Evolutionary conservation across 495 filamentous ascomycete genomes (phyloP), one percentile per base, ranked within the genome.

Genomic region (Chaetomidium leptoderma): DNA sequence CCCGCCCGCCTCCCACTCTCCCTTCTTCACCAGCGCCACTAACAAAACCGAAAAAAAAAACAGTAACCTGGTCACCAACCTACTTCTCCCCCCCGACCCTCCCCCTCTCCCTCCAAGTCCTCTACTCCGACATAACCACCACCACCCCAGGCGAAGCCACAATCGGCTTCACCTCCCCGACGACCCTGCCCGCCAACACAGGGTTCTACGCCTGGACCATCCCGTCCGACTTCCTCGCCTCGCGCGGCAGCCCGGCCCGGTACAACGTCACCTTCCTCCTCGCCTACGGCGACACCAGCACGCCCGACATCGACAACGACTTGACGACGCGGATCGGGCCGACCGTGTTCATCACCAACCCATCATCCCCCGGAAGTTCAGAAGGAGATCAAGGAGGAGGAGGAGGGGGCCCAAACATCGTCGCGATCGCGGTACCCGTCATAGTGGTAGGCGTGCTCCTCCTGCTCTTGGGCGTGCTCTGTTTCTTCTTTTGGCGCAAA

Each of bases 21-120:
- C 7, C 24, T 52, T 17, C 21, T 35, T 26, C 3, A 21, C 30
- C 26, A 49, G 36, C 30, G 5, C 39, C n/a, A 21, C 40, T 55
- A 30, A 51, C 47, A 14, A 26, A 33, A 33, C 32, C 19, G 4
- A 27, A 6, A 1, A 16, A 50, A 5, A 19, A 19, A 13, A 53
- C 14, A 72, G 70, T 72, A 40, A 70, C 67, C 49, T 72, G 70
- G 70, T 43, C 53, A 14, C 56, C 62, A 19, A 6, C 39, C 16
- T 62, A 63, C 43, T 67, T 66, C 57, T 46, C 36, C 46, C 30
- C 44, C 24, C 56, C 52, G 27, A 50, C 43, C 50, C 54, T 52
- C 23, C 16, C 23, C 9, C 39, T 70, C 19, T 13, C 48, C 23
- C 4, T 70, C 52, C 29, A 61, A 26, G 45, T 37, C 53, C 17